Conservation (phyloP, 2,329 filamentous ascomycete genomes). For the Pseudogymnoascus sp. region DNA sequence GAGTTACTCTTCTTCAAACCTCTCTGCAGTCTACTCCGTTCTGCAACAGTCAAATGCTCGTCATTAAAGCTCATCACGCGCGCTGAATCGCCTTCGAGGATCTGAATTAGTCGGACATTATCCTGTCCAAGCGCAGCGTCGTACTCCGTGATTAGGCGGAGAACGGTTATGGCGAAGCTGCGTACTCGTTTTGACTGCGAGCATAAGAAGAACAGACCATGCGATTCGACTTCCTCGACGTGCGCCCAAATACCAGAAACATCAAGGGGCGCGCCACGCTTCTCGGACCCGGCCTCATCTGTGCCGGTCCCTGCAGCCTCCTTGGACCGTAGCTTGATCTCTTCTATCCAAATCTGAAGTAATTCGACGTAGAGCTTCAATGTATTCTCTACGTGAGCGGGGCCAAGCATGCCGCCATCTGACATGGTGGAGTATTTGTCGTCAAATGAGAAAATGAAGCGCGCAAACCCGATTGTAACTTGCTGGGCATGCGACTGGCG, state of each 20-base stretch:
- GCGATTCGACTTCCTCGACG: slow-evolving; percentile 93
- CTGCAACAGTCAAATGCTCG: slow-evolving; percentile 82
- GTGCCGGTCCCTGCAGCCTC: slow-evolving; percentile 58
- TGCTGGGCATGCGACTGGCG: slow-evolving; percentile 87
- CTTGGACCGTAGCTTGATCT: slow-evolving; percentile 78
- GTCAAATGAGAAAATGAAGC: slow-evolving; percentile 98
- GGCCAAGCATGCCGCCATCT: slow-evolving; percentile 90
- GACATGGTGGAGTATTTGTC: slow-evolving; percentile 97
- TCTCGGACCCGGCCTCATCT: slow-evolving; percentile 57
- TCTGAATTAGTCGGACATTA: slow-evolving; percentile 71
- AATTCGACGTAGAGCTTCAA: slow-evolving; percentile 87
- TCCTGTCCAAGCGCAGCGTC: slow-evolving; percentile 77
- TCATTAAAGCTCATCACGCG: slow-evolving; percentile 88
- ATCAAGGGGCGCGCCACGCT: slow-evolving; percentile 69
- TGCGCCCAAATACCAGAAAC: slow-evolving; percentile 83
- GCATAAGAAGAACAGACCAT: slow-evolving; percentile 93
- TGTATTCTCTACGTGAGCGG: slow-evolving; percentile 90
- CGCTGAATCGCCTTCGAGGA: slow-evolving; percentile 82
- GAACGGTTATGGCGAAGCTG: slow-evolving; percentile 82
- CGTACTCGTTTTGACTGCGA: slow-evolving; percentile 88
- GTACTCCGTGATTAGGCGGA: slow-evolving; percentile 88
- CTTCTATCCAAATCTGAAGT: slow-evolving; percentile 94
- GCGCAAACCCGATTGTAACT: slow-evolving; percentile 91
- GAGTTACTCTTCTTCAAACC: slow-evolving; percentile 78
- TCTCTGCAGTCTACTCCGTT: slow-evolving; percentile 83